Conservation (phyloP, 371 early-diverging fungal species). For the Syncephalastrum sp. region DNA sequence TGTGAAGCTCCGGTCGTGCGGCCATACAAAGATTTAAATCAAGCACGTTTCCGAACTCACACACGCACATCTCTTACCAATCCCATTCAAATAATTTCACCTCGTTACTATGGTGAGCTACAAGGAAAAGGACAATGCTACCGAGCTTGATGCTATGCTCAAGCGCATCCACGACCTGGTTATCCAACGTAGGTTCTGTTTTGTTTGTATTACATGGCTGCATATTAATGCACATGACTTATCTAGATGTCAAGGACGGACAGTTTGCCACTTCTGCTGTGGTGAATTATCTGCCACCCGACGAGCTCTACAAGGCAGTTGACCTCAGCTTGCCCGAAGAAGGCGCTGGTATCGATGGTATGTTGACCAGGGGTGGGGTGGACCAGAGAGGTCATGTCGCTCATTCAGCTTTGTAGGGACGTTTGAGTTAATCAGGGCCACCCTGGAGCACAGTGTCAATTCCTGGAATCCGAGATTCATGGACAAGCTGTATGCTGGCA, state of each 20-base stretch:
- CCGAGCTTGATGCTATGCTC: conserved; percentile 39
- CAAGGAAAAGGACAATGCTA: conserved; percentile 23
- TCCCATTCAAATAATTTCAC: too few relatives aligned
- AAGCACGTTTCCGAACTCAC: too few relatives aligned
- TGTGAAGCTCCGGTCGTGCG: too few relatives aligned
- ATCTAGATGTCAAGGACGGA: conserved; percentile 47
- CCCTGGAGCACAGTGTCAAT: conserved; percentile 59
- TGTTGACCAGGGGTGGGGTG: not conserved
- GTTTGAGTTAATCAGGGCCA: conserved; percentile 53
- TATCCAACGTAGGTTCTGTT: conserved; percentile 26
- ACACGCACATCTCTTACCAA: too few relatives aligned
- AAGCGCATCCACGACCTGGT: conserved; percentile 32
- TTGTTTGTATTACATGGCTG: conserved; percentile 6
- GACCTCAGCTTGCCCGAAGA: conserved; percentile 51
- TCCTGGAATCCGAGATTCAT: conserved; percentile 80
- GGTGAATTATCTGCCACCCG: conserved; percentile 48
- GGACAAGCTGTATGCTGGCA: conserved; percentile 85
- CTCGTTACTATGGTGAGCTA: conserved; percentile 20
- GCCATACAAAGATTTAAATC: too few relatives aligned
- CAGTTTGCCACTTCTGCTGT: conserved; percentile 37
- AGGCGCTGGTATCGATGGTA: conserved; percentile 58
- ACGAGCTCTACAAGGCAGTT: conserved; percentile 50
- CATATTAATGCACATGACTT: not conserved
- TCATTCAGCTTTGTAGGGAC: conserved; percentile 29
- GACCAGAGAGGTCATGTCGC: not conserved